phyloP scores from a whole-genome alignment of 1,284 basidiomycete species.

The Sporisorium exsertum region DNA sequence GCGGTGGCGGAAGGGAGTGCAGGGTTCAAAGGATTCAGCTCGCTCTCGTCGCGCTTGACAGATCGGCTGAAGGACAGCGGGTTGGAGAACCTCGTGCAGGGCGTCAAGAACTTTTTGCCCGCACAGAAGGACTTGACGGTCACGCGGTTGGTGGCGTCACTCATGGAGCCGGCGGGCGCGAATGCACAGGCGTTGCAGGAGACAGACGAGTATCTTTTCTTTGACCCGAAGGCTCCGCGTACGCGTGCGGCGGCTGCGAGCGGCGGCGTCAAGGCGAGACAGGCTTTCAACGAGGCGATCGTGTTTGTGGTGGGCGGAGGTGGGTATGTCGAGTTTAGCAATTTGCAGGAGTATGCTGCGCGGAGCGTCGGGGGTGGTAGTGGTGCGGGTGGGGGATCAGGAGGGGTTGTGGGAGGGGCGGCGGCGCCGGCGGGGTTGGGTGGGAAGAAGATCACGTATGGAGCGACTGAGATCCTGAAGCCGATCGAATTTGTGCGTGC shows the following conservation, averaged over 20 bases:
- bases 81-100: conserved; percentile 91
- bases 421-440: conserved; percentile 67
- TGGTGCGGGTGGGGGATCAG: conserved; percentile 85
- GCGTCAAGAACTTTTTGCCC: conserved; percentile 97
- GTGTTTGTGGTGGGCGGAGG: conserved; percentile 98
- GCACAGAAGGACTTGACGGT: conserved; percentile 92
- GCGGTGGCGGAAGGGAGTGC: conserved; percentile 17
- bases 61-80: conserved; percentile 94
- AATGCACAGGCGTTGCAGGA: conserved; percentile 77
- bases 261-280: conserved; percentile 45
- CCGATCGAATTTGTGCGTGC: conserved; percentile 84
- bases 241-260: conserved; percentile 32
- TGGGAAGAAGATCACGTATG: conserved; percentile 81
- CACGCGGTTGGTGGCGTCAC: conserved; percentile 90
- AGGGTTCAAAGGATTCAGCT: conserved; percentile 89
- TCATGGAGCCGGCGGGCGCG: conserved; percentile 94
- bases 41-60: conserved; percentile 76
- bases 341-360: conserved; percentile 73
- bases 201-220: conserved; percentile 94
- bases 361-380: conserved; percentile 13
- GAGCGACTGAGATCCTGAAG: conserved; percentile 93
- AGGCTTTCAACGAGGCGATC: conserved; percentile 85
- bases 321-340: conserved; percentile 96
- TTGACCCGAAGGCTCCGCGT: conserved; percentile 78
- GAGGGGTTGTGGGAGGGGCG: conserved; percentile 68